These are phyloP conservation scores for Boletus rufocinnamomeus DNA, from an alignment of 768 basidiomycete species.

Conservation along the genomic window DNA sequence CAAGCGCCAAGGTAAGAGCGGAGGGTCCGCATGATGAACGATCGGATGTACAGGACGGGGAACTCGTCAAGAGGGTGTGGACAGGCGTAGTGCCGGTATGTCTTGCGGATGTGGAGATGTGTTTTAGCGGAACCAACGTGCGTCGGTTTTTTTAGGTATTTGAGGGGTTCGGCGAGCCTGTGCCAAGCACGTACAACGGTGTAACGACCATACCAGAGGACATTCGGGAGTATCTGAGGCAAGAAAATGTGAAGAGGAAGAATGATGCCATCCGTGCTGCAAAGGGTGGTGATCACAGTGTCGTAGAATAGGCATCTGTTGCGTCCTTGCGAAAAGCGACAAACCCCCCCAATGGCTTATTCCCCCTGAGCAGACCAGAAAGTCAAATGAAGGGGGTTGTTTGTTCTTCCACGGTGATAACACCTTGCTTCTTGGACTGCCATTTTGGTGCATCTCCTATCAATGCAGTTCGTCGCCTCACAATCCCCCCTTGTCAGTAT, in stretches of 20 bases:
- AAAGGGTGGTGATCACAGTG: conserved; percentile 38
- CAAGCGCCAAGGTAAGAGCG: conserved; percentile 28
- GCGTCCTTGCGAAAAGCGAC: background rate
- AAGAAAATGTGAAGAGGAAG: conserved; percentile 27
- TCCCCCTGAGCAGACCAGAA: background rate
- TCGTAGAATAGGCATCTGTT: background rate
- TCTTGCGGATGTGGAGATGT: background rate
- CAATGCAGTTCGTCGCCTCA: background rate
- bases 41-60: conserved; percentile 18
- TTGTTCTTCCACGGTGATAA: background rate
- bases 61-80: conserved; percentile 21
- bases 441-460: background rate
- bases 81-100: conserved; percentile 29
- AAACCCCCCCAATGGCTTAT: background rate
- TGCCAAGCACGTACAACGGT: conserved; percentile 23
- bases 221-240: conserved; percentile 25
- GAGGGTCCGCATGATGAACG: conserved; percentile 27
- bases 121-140: background rate
- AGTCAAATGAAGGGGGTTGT: background rate
- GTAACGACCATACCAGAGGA: conserved; percentile 18
- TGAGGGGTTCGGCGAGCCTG: conserved; percentile 28
- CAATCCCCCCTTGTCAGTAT: background rate
- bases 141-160: conserved; percentile 16
- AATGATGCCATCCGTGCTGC: conserved; percentile 24
- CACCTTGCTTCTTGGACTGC: background rate